These are phyloP conservation scores for Ustilago cynodontis DNA, from an alignment of 1,284 basidiomycete species.

Conservation along the genomic window DNA sequence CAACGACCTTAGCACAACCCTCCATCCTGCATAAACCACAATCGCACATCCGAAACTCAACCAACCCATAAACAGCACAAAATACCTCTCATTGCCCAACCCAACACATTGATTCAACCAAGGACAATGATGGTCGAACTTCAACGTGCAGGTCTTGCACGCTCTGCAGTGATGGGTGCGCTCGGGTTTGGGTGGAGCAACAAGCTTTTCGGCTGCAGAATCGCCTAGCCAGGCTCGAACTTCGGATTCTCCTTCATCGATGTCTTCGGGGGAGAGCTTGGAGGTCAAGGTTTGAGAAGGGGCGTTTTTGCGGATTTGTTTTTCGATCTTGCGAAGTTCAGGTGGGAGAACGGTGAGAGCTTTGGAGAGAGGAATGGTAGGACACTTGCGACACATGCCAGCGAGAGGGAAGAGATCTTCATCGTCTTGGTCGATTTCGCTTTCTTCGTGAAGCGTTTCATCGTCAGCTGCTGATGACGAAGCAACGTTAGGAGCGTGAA, in stretches of 20 bases:
- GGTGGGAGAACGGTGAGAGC: conserved; percentile 63
- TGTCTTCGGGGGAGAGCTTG: conserved; percentile 45
- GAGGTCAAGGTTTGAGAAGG: conserved; percentile 25
- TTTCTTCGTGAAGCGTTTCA: background rate
- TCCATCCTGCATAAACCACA: conserved; percentile 47
- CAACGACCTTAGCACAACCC: conserved; percentile 23
- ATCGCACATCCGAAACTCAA: conserved; percentile 58
- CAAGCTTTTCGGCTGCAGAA: conserved; percentile 52
- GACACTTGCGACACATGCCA: conserved; percentile 67
- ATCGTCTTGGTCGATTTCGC: conserved; percentile 42
- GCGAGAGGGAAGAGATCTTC: conserved; percentile 58
- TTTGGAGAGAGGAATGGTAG: conserved; percentile 51
- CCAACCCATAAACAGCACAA: conserved; percentile 88
- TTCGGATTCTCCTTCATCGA: conserved; percentile 63
- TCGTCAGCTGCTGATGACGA: background rate
- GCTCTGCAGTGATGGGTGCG: conserved; percentile 94
- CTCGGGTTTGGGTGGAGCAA: conserved; percentile 79
- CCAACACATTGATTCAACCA: conserved; percentile 98
- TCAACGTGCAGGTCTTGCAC: conserved; percentile 89
- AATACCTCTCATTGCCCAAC: conserved; percentile 93
- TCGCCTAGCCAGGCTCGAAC: conserved; percentile 62
- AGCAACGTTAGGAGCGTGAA: background rate
- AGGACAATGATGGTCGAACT: conserved; percentile 76
- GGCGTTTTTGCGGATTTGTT: conserved; percentile 38
- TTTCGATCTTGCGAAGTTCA: conserved; percentile 63